A percentile compares a stretch with the other conserved stretches of the same genome.
These are phyloP conservation scores for Vanderwaltozyma polyspora DNA, from an alignment of 805 yeast species.

Conservation along the genomic window DNA sequence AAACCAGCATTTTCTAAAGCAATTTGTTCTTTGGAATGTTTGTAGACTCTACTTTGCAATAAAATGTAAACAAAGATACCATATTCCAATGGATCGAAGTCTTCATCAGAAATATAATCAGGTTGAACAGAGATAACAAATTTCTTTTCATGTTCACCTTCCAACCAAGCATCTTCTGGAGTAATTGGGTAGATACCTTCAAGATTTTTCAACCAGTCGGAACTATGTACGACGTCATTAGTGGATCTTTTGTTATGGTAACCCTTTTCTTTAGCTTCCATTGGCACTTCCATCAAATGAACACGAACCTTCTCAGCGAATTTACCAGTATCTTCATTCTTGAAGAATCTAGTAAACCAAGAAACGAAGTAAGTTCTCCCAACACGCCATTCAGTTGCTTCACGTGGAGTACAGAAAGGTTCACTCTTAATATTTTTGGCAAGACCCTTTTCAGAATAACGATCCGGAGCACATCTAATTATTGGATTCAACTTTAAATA, in stretches of 20 bases:
- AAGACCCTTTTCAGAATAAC: slow-evolving; percentile 52
- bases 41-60: slow-evolving; percentile 32
- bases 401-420: slow-evolving; percentile 82
- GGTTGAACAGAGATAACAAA: slow-evolving; percentile 69
- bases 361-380: slow-evolving; percentile 64
- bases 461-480: slow-evolving; percentile 75
- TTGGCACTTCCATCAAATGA: slow-evolving; percentile 57
- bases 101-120: slow-evolving; percentile 51
- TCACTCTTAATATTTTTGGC: slow-evolving; percentile 45
- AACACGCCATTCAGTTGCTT: slow-evolving; percentile 42
- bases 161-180: slow-evolving; percentile 54
- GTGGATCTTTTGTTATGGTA: slow-evolving; percentile 39
- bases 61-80: slow-evolving; percentile 39
- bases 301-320: slow-evolving; percentile 50
- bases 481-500: slow-evolving; percentile 65
- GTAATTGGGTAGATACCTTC: slow-evolving; percentile 58
- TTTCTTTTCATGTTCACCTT: slow-evolving; percentile 39
- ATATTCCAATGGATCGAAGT: slow-evolving; percentile 42
- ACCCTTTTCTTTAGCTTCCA: slow-evolving; percentile 44
- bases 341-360: slow-evolving; percentile 66
- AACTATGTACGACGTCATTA: slow-evolving; percentile 42
- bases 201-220: slow-evolving; percentile 59
- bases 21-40: slow-evolving; percentile 33
- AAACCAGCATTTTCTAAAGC: slow-evolving; percentile 36
- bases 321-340: slow-evolving; percentile 24